Percentiles rank a stretch among this genome's conserved stretches.
Conservation (phyloP, 139 green algal genomes). For the Chlamydomonas sp. region DNA sequence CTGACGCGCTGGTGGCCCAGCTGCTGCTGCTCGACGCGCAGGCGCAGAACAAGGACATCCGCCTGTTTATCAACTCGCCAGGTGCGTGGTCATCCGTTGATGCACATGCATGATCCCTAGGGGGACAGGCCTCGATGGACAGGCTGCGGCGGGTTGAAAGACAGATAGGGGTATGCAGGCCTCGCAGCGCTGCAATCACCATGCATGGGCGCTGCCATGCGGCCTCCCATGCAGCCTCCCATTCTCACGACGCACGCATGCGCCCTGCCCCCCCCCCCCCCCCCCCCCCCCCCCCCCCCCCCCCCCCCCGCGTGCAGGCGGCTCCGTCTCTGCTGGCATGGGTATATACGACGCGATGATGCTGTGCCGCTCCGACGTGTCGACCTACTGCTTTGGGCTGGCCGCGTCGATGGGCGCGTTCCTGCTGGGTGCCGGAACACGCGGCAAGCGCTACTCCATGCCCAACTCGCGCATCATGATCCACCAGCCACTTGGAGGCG, state of each 20-base stretch:
- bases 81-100: constrained; percentile 30
- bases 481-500: constrained; percentile 96
- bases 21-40: constrained; percentile 92
- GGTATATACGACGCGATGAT: constrained; percentile 98
- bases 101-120: no score
- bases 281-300: background rate
- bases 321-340: constrained; percentile 95
- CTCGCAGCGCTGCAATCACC: no score
- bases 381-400: constrained; percentile 96
- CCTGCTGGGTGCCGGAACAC: constrained; percentile 82
- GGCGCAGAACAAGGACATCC: constrained; percentile 94
- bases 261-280: no score
- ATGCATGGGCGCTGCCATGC: background rate
- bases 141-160: no score
- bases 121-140: no score
- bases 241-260: background rate
- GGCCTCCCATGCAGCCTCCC: background rate
- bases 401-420: constrained; percentile 99
- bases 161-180: no score
- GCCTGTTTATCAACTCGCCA: constrained; percentile 99
- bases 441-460: constrained; percentile 91
- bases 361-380: constrained; percentile 64
- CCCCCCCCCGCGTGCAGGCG: constrained; percentile 42
- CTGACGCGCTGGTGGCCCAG: constrained; percentile 93
- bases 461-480: constrained; percentile 99